Conservation (phyloP, 345 rosid species). For the Erysimum cheiranthoides region DNA sequence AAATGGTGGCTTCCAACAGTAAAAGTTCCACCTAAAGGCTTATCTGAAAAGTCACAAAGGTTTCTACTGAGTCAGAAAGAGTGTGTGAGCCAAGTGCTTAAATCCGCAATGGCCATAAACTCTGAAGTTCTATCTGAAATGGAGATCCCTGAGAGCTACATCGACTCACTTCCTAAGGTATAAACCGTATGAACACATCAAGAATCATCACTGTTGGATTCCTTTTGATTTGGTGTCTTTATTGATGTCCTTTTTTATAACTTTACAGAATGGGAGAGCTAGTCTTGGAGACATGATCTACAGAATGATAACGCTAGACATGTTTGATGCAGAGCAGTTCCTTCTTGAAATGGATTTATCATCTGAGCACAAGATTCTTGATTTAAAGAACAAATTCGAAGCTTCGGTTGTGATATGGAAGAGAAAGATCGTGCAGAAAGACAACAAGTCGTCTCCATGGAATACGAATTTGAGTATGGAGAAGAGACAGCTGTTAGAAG, state of each 20-base stretch:
- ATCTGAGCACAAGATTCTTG: slow-evolving; percentile 79
- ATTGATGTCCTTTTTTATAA: background rate
- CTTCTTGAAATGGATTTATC: slow-evolving; percentile 72
- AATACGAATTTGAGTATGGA: slow-evolving; percentile 75
- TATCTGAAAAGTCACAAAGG: slow-evolving; percentile 66
- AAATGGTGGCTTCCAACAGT: slow-evolving; percentile 89
- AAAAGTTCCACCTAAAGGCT: slow-evolving; percentile 72
- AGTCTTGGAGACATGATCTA: slow-evolving; percentile 83
- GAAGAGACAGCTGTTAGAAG: slow-evolving; percentile 83
- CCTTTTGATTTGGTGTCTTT: slow-evolving; percentile 5
- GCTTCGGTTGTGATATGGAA: slow-evolving; percentile 91
- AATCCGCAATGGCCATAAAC: slow-evolving; percentile 92
- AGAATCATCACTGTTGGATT: background rate
- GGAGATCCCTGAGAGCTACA: slow-evolving; percentile 88
- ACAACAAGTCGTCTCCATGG: slow-evolving; percentile 71
- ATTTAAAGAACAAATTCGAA: slow-evolving; percentile 86
- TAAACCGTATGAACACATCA: slow-evolving; percentile 6
- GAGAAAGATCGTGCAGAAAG: slow-evolving; percentile 81
- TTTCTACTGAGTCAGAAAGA: slow-evolving; percentile 80
- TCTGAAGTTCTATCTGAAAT: slow-evolving; percentile 77
- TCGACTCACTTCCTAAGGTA: slow-evolving; percentile 91
- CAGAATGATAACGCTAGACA: slow-evolving; percentile 66
- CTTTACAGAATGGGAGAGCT: slow-evolving; percentile 70
- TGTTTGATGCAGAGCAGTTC: slow-evolving; percentile 77
- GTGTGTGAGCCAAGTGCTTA: slow-evolving; percentile 79